Evolutionary conservation across 2,329 filamentous ascomycete species (phyloP), one percentile per base, ranked within the genome.

Genomic region (Cryphonectria carpinicola): DNA sequence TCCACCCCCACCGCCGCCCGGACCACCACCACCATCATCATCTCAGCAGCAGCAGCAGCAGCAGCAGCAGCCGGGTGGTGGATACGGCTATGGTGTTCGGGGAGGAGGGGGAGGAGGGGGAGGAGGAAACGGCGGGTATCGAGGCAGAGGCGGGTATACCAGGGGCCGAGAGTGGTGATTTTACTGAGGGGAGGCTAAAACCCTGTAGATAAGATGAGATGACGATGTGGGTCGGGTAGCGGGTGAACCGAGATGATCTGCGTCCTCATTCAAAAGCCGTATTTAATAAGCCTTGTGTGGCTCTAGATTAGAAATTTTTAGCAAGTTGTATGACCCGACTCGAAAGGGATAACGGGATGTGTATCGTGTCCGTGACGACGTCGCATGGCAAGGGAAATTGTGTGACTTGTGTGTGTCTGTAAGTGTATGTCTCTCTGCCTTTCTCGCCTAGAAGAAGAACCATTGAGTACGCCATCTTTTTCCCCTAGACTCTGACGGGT

Each of bases 51-150:
- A n/a, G 43, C 46, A 49, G 43, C 43, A 49, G 43, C 43, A 49
- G 46, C 46, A 49, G 17, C 72, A 71, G n/a, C 68, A 73, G 32
- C 64, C 69, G 19, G 68, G 68, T 13, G 70, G 74, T 17, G 69
- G 63, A 7, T 68, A 63, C 13, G 69, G 72, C 17, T 70, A 72
- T 19, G 73, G 73, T 25, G 74, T 74, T 4, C 74, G 75, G 10
- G 75, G 14, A 10, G 74, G 75, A 37, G 74, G n/a, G n/a, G n/a
- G n/a, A 28, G 28, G 28, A 28, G 28, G 74, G 32, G 32, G 74
- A 65, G 77, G 79, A 6, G 76, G 79, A 28, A 74, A 76, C 35
- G 78, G 77, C 3, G 75, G 75, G 8, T 77, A 78, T 71, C 77
- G 78, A 28, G 78, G 79, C 2, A 75, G 77, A 28, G 70, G 74